Base-by-base conservation (phyloP, 2,329 filamentous ascomycete genomes). In the Trichoderma simmonsii region DNA sequence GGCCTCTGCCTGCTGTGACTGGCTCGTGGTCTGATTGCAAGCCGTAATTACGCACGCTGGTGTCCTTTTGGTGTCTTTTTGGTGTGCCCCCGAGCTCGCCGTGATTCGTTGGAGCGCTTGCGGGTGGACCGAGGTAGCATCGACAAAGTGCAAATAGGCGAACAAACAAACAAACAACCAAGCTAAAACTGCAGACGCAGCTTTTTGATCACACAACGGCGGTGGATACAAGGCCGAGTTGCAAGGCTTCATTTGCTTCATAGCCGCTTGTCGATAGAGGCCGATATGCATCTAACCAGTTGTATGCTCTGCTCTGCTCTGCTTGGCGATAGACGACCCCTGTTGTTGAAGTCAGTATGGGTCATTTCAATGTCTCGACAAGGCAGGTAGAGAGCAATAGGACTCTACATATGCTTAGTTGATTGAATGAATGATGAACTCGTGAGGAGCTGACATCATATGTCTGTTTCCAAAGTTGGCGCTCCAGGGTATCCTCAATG, bases 111-210 rank as follows among this genome's bases (percentile, higher is more conserved):
- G 61, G 51, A 48, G 69, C 60, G 69, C 61, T 65, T 71, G 69
- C 34, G 60, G 51, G 69, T 71, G 69, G 69, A 64, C 57, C 32
- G 4, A 64, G 26, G 69, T 64, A 18, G 69, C 14, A 70, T 54
- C 68, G 48, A 70, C 7, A 30, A 18, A 15, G 43, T 70, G 68
- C 68, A 70, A 57, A 63, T 57, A 70, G 68, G 68, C 68, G 60
- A 70, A 70, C 32, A 60, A 71, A 65, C 60, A 71, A 71, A 66
- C 28, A 66, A 71, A 71, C 61, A 66, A 66, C 48, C 61, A 63
- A 54, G n/a, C 51, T 64, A 59, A 65, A 36, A 30, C 60, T 36
- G 68, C 43, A 70, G 59, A 30, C 57, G 66, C 57, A 48, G 66
- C n/a, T 62, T 69, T 67, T 62, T 70, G 56, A 62, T 61, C 66